Evolutionary conservation across 495 filamentous ascomycete genomes (phyloP).

Genomic region (Sordaria brevicollis): DNA sequence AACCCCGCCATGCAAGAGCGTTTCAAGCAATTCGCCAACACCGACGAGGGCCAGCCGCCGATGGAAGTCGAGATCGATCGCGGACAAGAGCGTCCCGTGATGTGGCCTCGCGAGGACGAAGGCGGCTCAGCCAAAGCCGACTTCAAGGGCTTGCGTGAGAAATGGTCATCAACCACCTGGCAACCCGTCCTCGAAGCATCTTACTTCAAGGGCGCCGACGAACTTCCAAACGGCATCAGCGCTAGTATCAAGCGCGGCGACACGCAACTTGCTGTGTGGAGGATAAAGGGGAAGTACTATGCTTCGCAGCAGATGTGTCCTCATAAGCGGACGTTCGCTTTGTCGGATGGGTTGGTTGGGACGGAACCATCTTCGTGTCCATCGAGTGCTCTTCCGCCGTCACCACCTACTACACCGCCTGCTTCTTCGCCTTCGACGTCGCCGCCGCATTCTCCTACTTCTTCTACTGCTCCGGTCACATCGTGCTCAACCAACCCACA

Average conservation of each 20-base stretch:
- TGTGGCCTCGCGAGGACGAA: conserved; percentile 61
- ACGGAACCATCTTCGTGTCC: conserved; percentile 47
- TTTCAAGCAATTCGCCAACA: conserved; percentile 89
- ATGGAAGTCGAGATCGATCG: conserved; percentile 69
- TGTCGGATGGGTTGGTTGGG: conserved; percentile 83
- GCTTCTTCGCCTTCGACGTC: conserved; percentile 1
- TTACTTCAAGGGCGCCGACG: conserved; percentile 58
- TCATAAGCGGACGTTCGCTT: conserved; percentile 85
- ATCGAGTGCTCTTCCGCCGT: conserved; percentile 20
- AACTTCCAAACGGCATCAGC: conserved; percentile 55
- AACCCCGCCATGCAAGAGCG: conserved; percentile 55
- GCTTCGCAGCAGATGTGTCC: conserved; percentile 98
- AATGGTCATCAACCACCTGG: conserved; percentile 72
- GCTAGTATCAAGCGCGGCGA: conserved; percentile 77
- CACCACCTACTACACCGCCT: background rate
- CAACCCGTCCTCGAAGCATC: conserved; percentile 69
- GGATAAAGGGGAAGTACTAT: conserved; percentile 72
- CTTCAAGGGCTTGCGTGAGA: conserved; percentile 52
- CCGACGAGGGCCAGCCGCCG: conserved; percentile 54
- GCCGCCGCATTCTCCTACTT: conserved; percentile 32
- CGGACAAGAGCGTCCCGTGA: conserved; percentile 64
- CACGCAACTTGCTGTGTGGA: conserved; percentile 87
- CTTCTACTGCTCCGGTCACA: conserved; percentile 15
- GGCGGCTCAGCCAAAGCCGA: conserved; percentile 46
- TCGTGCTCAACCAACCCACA: conserved; percentile 33